Evolutionary conservation across 176 grass and related monocot genomes (phyloP).

Genomic region (Hsuehochloa calcarea): DNA sequence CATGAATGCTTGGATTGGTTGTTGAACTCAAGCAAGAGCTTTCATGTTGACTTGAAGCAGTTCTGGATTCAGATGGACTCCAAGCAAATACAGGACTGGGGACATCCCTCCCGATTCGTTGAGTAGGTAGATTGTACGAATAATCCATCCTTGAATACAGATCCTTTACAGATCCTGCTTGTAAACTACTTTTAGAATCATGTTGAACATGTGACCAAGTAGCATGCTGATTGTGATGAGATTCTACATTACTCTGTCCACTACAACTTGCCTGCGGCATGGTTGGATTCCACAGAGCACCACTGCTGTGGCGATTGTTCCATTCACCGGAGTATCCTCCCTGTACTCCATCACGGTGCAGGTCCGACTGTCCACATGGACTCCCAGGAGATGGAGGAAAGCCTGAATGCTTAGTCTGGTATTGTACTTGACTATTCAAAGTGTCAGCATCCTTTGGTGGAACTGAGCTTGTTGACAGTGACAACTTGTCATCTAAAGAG

Average conservation of each 20-base stretch:
- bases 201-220: conserved; percentile 30
- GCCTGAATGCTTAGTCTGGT: conserved; percentile 25
- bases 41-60: conserved; percentile 55
- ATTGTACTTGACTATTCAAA: conserved; percentile 30
- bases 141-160: conserved; percentile 30
- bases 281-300: conserved; percentile 37
- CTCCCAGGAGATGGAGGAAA: conserved; percentile 31
- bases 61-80: conserved; percentile 54
- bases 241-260: conserved; percentile 35
- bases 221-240: conserved; percentile 37
- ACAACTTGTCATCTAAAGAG: conserved; percentile 46
- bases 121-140: conserved; percentile 31
- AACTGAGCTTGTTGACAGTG: conserved; percentile 37
- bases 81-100: conserved; percentile 40
- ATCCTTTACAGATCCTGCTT: conserved; percentile 40
- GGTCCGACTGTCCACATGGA: conserved; percentile 26
- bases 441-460: conserved; percentile 36
- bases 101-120: conserved; percentile 38
- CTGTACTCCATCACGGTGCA: conserved; percentile 40
- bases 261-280: conserved; percentile 17
- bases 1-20: conserved; percentile 29
- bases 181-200: conserved; percentile 34
- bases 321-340: conserved; percentile 46
- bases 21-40: conserved; percentile 48
- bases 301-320: conserved; percentile 31